phyloP scores from a whole-genome alignment of 2,329 filamentous ascomycete species.

The Exserohilum turcica region DNA sequence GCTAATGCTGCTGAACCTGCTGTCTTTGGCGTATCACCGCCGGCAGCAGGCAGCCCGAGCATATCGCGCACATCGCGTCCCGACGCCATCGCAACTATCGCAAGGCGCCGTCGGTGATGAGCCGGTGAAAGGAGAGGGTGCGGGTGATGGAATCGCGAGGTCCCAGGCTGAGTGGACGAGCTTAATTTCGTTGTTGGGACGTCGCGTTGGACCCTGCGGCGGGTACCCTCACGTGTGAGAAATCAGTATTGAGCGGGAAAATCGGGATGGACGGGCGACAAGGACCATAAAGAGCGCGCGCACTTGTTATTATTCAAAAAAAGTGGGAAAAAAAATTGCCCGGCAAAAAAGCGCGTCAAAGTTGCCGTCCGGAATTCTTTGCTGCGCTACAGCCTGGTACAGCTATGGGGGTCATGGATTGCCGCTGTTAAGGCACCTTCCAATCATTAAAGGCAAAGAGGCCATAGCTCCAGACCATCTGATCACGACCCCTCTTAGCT shows the following conservation, averaged over 20 bases:
- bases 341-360: not conserved
- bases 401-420: conserved; percentile 20
- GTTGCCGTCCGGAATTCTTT: conserved; percentile 8
- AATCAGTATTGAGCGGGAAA: conserved; percentile 6
- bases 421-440: conserved; percentile 19
- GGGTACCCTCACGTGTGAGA: conserved; percentile 17
- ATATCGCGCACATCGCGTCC: conserved; percentile 79
- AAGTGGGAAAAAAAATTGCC: not conserved
- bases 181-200: conserved; percentile 20
- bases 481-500: conserved; percentile 11
- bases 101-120: conserved; percentile 25
- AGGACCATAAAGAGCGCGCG: conserved; percentile 6
- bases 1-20: conserved; percentile 26
- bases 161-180: conserved; percentile 31
- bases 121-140: conserved; percentile 21
- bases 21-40: conserved; percentile 49
- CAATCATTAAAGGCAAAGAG: conserved; percentile 17
- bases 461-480: conserved; percentile 15
- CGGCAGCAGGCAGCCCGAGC: conserved; percentile 72
- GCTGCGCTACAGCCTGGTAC: conserved; percentile 16
- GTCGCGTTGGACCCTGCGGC: conserved; percentile 18
- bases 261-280: conserved; percentile 2
- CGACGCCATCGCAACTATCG: conserved; percentile 42
- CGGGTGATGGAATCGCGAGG: conserved; percentile 32
- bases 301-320: conserved; percentile 2